A percentile compares a stretch with the other conserved stretches of the same genome.
Conservation (phyloP, 805 yeast species). For the Saccharomycopsis malanga region DNA sequence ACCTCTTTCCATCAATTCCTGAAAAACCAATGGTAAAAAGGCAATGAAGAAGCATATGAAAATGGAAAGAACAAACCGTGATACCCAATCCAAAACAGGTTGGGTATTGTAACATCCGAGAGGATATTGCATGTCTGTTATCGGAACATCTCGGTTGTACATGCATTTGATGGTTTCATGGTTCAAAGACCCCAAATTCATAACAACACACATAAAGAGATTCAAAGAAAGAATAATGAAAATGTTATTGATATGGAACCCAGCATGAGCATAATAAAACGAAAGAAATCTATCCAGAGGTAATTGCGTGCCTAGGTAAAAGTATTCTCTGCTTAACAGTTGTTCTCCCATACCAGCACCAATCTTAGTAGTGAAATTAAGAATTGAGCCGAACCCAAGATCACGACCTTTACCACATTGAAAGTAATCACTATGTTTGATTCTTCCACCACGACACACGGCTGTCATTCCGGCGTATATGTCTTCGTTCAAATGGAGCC, state of each 20-base stretch:
- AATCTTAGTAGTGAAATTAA: conserved; percentile 80
- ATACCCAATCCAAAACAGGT: conserved; percentile 75
- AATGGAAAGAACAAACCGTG: conserved; percentile 74
- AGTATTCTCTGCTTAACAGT: conserved; percentile 77
- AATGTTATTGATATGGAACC: conserved; percentile 76
- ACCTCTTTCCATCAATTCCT: conserved; percentile 79
- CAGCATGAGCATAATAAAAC: conserved; percentile 81
- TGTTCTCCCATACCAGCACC: conserved; percentile 95
- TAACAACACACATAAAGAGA: conserved; percentile 60
- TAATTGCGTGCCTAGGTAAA: conserved; percentile 71
- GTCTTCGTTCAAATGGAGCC: conserved; percentile 81
- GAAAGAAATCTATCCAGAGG: conserved; percentile 77
- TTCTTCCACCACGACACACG: conserved; percentile 76
- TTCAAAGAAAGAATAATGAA: conserved; percentile 73
- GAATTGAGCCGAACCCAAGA: conserved; percentile 78
- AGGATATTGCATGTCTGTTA: conserved; percentile 60
- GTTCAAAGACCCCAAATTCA: conserved; percentile 66
- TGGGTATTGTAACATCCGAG: conserved; percentile 63
- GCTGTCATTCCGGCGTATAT: conserved; percentile 87
- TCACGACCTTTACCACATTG: conserved; percentile 92
- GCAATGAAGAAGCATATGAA: conserved; percentile 78
- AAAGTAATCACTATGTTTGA: conserved; percentile 79
- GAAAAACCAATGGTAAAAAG: conserved; percentile 69
- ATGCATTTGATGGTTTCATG: conserved; percentile 65
- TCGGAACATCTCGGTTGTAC: conserved; percentile 57